These are phyloP conservation scores for Carex scoparia DNA, from an alignment of 176 grass and related monocot species.

Conservation along the genomic window DNA sequence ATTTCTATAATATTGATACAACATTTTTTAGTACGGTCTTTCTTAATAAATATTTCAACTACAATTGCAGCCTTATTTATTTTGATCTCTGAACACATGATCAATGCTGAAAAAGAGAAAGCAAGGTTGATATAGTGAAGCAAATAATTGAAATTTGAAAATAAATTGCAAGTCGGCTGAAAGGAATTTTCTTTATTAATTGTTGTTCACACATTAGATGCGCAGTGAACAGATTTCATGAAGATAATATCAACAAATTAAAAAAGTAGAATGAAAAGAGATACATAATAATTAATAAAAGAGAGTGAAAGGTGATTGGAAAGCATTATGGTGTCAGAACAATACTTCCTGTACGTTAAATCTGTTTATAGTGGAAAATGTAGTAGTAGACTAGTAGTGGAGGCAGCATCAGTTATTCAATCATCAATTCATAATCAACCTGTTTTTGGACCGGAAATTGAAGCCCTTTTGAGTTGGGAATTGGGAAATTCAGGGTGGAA, in stretches of 20 bases:
- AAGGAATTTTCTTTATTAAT: conserved; percentile 7
- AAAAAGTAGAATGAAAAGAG: background rate
- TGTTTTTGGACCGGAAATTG: background rate
- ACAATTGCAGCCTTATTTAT: no score
- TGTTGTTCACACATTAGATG: background rate
- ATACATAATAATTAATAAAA: background rate
- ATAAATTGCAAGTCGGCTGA: background rate
- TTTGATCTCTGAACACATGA: background rate
- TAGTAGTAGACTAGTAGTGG: conserved; percentile 2
- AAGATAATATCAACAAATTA: conserved; percentile 2
- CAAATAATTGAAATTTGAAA: background rate
- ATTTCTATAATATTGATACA: background rate
- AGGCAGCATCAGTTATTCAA: conserved; percentile 14
- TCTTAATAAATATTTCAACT: no score
- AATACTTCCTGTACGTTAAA: background rate
- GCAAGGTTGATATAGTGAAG: background rate
- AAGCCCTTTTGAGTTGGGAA: background rate
- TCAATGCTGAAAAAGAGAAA: background rate
- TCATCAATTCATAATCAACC: conserved; percentile 22
- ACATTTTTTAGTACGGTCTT: no score
- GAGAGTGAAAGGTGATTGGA: conserved; percentile 10
- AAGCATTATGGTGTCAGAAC: conserved; percentile 12
- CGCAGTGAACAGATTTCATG: background rate
- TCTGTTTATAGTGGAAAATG: conserved; percentile 16
- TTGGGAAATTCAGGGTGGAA: conserved; percentile 11